Evolutionary conservation across 805 yeast genomes (phyloP).

Genomic region (Yueomyces sinensis): DNA sequence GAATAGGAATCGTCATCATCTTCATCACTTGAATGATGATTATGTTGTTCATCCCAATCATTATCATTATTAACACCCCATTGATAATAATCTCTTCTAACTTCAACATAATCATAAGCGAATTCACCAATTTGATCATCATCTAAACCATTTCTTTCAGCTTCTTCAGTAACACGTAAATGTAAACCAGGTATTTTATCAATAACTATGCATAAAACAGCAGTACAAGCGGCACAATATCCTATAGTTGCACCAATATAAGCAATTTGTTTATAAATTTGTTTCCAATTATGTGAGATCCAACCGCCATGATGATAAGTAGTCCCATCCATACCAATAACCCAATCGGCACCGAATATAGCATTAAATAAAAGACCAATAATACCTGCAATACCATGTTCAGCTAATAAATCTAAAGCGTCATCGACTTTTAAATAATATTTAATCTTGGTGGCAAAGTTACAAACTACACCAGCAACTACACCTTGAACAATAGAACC

Average conservation of each 20-base stretch:
- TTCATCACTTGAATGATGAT: not conserved
- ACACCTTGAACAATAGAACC: conserved; percentile 80
- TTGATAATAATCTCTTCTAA: conserved; percentile 72
- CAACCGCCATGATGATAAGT: conserved; percentile 86
- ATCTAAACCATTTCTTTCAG: conserved; percentile 82
- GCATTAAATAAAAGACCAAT: conserved; percentile 85
- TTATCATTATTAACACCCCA: conserved; percentile 26
- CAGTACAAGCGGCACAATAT: conserved; percentile 65
- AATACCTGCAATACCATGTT: conserved; percentile 95
- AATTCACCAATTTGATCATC: conserved; percentile 97
- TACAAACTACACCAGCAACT: conserved; percentile 71
- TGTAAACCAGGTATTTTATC: conserved; percentile 72
- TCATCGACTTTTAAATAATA: conserved; percentile 76
- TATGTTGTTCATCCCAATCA: conserved; percentile 1
- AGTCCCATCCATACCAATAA: conserved; percentile 80
- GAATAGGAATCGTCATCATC: not conserved
- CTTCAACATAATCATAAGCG: conserved; percentile 97
- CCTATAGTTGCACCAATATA: conserved; percentile 64
- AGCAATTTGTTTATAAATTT: conserved; percentile 81
- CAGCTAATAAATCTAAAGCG: conserved; percentile 91
- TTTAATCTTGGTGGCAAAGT: conserved; percentile 79
- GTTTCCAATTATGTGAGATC: conserved; percentile 82
- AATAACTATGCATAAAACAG: conserved; percentile 58
- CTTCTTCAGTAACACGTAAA: conserved; percentile 70
- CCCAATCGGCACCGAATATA: conserved; percentile 74